Evolutionary conservation across 2,329 filamentous ascomycete genomes (phyloP).

Genomic region (Paecilomyces dactylethromorphus): DNA sequence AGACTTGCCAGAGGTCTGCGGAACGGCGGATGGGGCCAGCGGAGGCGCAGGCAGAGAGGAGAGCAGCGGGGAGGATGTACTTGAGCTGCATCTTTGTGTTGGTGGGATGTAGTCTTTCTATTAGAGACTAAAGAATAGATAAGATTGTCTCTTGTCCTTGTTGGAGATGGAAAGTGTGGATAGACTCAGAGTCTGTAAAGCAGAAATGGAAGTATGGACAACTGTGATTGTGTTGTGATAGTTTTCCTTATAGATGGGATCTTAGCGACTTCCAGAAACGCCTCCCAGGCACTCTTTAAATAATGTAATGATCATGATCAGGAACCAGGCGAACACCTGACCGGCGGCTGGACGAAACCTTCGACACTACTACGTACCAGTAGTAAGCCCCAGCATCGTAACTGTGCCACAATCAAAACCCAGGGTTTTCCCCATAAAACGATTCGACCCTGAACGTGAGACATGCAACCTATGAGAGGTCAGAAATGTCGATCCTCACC

Average conservation of each 20-base stretch:
- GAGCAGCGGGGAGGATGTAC: constrained; percentile 14
- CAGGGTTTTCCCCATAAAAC: not conserved
- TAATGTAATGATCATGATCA: not conserved
- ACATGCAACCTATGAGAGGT: not conserved
- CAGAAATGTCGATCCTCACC: not conserved
- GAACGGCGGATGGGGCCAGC: constrained; percentile 9
- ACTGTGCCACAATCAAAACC: not conserved
- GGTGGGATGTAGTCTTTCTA: not conserved
- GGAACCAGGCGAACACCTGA: not conserved
- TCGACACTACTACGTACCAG: not conserved
- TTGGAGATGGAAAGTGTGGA: not conserved
- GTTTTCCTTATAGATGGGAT: not conserved
- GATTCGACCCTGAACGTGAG: not conserved
- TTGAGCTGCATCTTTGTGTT: constrained; percentile 7
- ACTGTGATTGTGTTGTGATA: not conserved
- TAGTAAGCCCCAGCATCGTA: not conserved
- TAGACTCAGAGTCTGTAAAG: not conserved
- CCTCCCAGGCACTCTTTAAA: not conserved
- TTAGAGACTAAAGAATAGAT: not conserved
- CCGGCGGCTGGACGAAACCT: not conserved
- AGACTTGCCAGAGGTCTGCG: constrained; percentile 18
- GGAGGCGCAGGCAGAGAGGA: constrained; percentile 18
- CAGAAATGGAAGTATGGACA: not conserved
- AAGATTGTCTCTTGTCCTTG: not conserved
- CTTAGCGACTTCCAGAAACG: not conserved